phyloP scores from a whole-genome alignment of 345 rosid species.

The Linum tenue region DNA sequence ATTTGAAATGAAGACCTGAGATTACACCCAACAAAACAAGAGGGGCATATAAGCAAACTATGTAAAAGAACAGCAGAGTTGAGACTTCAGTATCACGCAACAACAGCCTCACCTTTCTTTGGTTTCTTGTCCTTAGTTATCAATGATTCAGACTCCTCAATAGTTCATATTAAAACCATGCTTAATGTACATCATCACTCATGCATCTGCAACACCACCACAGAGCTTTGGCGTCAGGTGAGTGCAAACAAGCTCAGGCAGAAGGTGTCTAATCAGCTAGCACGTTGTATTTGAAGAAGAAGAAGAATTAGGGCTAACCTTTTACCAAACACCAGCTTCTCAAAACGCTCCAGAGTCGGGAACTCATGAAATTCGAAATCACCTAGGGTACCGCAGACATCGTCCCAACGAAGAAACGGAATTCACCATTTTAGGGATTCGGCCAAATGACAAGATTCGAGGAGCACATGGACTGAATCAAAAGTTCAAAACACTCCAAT shows the following conservation, averaged over 20 bases:
- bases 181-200: conserved; percentile 76
- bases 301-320: conserved; percentile 30
- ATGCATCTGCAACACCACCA: conserved; percentile 76
- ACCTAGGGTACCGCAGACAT: conserved; percentile 44
- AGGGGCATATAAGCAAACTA: not conserved
- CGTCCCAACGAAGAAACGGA: conserved; percentile 57
- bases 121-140: conserved; percentile 15
- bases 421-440: conserved; percentile 90
- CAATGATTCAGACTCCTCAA: conserved; percentile 25
- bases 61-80: not conserved
- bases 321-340: conserved; percentile 75
- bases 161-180: conserved; percentile 41
- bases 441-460: conserved; percentile 69
- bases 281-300: not conserved
- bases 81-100: not conserved
- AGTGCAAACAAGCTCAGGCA: conserved; percentile 79
- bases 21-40: not conserved
- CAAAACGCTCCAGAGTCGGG: conserved; percentile 62
- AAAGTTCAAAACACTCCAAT: conserved; percentile 48
- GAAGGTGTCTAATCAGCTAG: conserved; percentile 29
- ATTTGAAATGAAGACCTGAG: not conserved
- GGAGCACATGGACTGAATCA: conserved; percentile 76
- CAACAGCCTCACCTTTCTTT: not conserved
- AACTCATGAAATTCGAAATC: conserved; percentile 71
- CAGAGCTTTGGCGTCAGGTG: conserved; percentile 62